Base-by-base conservation (phyloP, 179 eudicot species). In the Kewa caespitosa region DNA sequence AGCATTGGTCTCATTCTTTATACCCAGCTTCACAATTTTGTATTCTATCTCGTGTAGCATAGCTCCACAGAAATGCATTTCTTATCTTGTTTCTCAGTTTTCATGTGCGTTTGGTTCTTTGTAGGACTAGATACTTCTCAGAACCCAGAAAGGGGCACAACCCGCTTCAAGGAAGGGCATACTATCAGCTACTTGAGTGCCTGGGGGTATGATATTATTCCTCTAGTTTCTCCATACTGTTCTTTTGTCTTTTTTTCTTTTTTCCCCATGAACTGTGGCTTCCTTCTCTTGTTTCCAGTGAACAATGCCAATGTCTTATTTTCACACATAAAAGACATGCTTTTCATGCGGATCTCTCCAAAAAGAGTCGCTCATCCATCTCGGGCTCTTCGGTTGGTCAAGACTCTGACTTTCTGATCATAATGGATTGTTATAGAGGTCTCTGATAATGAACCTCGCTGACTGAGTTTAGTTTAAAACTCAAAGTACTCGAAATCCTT, bases 141-240 rank as follows among this genome's bases (percentile, higher is more conserved):
- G 86, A 89, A 79, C 97, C 98, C 38, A 91, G 92, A 81, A 85
- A 89, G 78, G 98, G 98, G 77, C 97, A 94, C 86, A 94, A 94
- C 81, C 97, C 98, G 72, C 98, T 94, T 82, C 98, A 94, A 89
- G 98, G 98, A 82, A 83, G 98, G 78, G 98, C 98, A 30, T 94
- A 94, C 81, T 94, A 92, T 88, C 98, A 94, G 85, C 93, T 92
- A 55, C 91, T 94, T 30, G 98, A 94, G 81, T 94, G 98, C 85
- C 94, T 94, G 34, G 98, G 98, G 85, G 98, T 94, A 87, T 77
- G 87, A 71, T 62, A 28, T 63, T 23, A 28, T 36, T 64, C 15
- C 11, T 36, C 39, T 11, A 55, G 69, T 52, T 57, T 57, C 1
- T 67, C 23, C 27, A n/a, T 7, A 25, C 41, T 23, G 62, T 50